A percentile compares a stretch with the other conserved stretches of the same genome.
Evolutionary conservation across 148 eudicot species (phyloP).

Genomic region (Camellia sinensis): DNA sequence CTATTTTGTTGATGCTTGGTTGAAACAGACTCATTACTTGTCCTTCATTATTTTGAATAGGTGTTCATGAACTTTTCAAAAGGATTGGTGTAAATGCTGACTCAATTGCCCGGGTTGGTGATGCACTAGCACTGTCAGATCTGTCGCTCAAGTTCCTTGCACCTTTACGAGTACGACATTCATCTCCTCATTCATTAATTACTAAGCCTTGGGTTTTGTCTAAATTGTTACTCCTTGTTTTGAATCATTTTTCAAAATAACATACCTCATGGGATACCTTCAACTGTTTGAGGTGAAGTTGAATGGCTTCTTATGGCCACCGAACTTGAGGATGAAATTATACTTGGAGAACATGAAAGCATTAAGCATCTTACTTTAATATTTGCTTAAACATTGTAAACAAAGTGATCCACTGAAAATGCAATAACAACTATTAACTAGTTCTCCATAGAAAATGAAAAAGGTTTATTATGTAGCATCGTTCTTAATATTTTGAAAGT

Average conservation of each 20-base stretch:
- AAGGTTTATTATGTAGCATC: neutral
- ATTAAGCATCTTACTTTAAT: neutral
- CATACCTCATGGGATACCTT: neutral
- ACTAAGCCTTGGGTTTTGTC: neutral
- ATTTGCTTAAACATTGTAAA: neutral
- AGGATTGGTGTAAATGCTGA: conserved; percentile 70
- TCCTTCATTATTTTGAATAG: conserved; percentile 30
- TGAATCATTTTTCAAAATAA: neutral
- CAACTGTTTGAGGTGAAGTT: neutral
- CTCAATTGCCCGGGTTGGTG: conserved; percentile 74
- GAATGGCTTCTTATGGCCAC: conserved; percentile 1
- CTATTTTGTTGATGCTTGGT: neutral
- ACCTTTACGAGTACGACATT: conserved; percentile 67
- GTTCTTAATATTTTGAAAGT: neutral
- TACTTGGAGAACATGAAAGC: neutral
- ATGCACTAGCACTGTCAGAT: conserved; percentile 77
- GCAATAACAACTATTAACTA: neutral
- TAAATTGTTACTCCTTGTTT: neutral
- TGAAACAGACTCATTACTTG: conserved; percentile 10
- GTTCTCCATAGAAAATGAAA: neutral
- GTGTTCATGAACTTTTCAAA: conserved; percentile 71
- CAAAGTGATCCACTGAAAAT: neutral
- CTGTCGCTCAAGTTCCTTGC: conserved; percentile 72
- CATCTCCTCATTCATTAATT: neutral
- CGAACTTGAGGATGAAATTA: neutral